phyloP scores from a whole-genome alignment of 225 moss, liverwort and hornwort genomes.

The Thuidium tamariscinum region DNA sequence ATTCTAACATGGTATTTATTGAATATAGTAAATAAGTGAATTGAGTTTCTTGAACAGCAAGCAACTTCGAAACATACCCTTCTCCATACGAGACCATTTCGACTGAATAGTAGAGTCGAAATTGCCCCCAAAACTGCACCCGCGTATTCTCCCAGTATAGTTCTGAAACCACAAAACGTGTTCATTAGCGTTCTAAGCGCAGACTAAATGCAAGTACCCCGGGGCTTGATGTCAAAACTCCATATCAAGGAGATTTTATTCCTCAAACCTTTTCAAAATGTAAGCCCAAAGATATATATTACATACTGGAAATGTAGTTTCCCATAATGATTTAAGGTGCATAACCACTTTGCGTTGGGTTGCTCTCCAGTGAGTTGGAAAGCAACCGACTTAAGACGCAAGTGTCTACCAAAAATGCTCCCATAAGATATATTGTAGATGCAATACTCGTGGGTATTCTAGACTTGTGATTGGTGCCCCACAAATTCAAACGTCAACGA shows the following conservation, averaged over 20 bases:
- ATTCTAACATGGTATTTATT: background rate
- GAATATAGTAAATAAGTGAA: background rate
- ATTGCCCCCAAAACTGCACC: slow-evolving; percentile 90
- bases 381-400: background rate
- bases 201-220: background rate
- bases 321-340: background rate
- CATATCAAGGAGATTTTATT: background rate
- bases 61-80: slow-evolving; percentile 31
- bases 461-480: background rate
- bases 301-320: background rate
- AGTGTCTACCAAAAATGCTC: background rate
- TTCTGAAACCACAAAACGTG: slow-evolving; percentile 36
- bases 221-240: background rate
- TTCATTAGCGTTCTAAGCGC: background rate
- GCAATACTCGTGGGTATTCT: background rate
- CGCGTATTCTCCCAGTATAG: slow-evolving; percentile 77
- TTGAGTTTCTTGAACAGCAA: background rate
- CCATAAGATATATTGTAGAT: background rate
- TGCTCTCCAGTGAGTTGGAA: background rate
- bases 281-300: background rate
- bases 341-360: background rate
- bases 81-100: slow-evolving; percentile 60
- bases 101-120: slow-evolving; percentile 76
- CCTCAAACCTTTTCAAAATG: background rate
- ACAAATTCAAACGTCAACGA: background rate